Conservation (phyloP, 345 rosid species). For the Salix udensis region DNA sequence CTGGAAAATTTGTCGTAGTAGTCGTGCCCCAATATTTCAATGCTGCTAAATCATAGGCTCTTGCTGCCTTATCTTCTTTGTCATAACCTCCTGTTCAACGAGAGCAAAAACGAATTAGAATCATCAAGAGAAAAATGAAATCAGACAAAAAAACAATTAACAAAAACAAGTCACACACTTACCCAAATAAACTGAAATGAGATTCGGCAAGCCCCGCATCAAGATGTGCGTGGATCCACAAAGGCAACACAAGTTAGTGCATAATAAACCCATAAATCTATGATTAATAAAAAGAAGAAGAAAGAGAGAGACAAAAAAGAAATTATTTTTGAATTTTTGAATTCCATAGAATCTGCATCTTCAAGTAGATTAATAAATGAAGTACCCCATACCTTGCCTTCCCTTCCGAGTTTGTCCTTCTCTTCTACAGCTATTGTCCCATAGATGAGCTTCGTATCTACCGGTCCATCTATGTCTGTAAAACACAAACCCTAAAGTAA, state of each 20-base stretch:
- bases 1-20: constrained; percentile 31
- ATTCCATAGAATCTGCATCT: not conserved
- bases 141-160: not conserved
- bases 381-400: constrained; percentile 50
- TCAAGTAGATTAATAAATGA: not conserved
- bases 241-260: constrained; percentile 18
- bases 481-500: constrained; percentile 12
- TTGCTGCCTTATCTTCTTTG: constrained; percentile 33
- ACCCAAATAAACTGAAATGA: constrained; percentile 31
- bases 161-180: not conserved
- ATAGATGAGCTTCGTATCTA: constrained; percentile 76
- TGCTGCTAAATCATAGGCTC: constrained; percentile 34
- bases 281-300: not conserved
- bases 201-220: constrained; percentile 20
- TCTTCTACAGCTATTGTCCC: constrained; percentile 84
- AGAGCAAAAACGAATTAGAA: not conserved
- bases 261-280: not conserved
- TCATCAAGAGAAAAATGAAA: not conserved
- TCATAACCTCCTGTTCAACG: constrained; percentile 24
- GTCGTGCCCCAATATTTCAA: constrained; percentile 32
- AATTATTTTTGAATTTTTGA: not conserved
- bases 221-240: constrained; percentile 14
- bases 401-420: constrained; percentile 92
- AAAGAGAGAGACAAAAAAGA: not conserved
- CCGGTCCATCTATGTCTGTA: constrained; percentile 86